Evolutionary conservation across 2,329 filamentous ascomycete species (phyloP), one percentile per base, ranked within the genome.

Genomic region (Cercospora zeina): DNA sequence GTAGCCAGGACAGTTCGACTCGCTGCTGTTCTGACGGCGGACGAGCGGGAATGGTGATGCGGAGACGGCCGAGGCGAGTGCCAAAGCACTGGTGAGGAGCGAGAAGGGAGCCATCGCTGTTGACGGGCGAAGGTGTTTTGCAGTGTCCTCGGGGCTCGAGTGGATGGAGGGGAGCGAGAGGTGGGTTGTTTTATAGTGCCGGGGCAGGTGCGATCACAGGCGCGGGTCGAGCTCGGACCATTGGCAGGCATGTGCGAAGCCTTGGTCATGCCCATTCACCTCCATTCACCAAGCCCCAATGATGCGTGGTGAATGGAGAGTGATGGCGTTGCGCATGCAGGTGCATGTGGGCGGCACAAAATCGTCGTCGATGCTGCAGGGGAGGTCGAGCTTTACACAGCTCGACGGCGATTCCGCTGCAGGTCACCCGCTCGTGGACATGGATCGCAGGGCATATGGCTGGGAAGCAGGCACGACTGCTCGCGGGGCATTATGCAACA

Each of bases 1-100:
- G 76, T 91, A 92, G 13, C 89, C 89, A 0, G 87, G 87, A 69
- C 89, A 91, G 4, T 64, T 54, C 14, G 62, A 65, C 19, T 68
- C 50, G 31, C 39, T 58, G 51, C 62, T 62, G 58, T 42, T 60
- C 49, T 66, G 67, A 56, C 69, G 68, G 9, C 65, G 60, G 10
- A 59, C 49, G 21, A 68, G 62, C 45, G 62, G 61, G 42, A 62
- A 54, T 7, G 64, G 63, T 39, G 58, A 65, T 14, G 70, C 69
- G 58, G 62, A 56, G 27, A 62, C 54, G n/a, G 62, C 60, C 16
- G 60, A 45, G 14, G 64, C 57, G 21, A 68, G 37, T 4, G 67
- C 65, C 54, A 65, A 19, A 13, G 62, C 66, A 61, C 57, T 51
- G 39, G 65, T 4, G 37, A 67, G 47, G 54, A 62, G 58, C 10